Evolutionary conservation across 306 rosid genomes (phyloP).

Genomic region (Glycine tomentella): DNA sequence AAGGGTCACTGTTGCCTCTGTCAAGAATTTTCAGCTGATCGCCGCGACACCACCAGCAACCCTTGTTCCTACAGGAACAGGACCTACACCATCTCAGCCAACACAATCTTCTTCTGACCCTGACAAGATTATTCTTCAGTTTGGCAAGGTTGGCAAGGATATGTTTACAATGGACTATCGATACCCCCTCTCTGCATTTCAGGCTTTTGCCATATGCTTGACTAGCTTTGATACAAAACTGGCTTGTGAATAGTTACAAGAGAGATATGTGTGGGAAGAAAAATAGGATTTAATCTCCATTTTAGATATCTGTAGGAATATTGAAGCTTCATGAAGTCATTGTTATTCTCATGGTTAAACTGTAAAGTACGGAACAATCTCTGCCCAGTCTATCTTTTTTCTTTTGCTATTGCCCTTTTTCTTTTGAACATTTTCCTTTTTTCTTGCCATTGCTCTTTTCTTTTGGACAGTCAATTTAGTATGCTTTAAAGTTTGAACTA

Average conservation of each 20-base stretch:
- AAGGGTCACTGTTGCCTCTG: conserved; percentile 95
- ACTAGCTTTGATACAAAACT: conserved; percentile 99
- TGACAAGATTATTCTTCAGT: conserved; percentile 97
- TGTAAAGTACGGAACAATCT: conserved; percentile 47
- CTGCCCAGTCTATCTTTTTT: conserved; percentile 27
- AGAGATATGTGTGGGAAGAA: conserved; percentile 46
- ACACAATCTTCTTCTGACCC: conserved; percentile 73
- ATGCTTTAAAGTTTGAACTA: conserved; percentile 47
- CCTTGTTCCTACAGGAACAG: conserved; percentile 45
- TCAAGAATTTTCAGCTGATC: conserved; percentile 93
- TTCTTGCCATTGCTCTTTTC: conserved; percentile 14
- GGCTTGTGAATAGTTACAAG: conserved; percentile 88
- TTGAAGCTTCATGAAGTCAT: conserved; percentile 59
- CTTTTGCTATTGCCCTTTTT: not conserved
- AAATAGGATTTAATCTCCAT: conserved; percentile 48
- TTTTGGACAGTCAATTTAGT: conserved; percentile 31
- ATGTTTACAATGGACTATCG: conserved; percentile 98
- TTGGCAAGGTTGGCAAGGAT: conserved; percentile 97
- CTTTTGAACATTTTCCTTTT: conserved; percentile 9
- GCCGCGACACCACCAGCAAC: conserved; percentile 74
- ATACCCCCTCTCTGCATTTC: conserved; percentile 95
- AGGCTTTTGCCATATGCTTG: conserved; percentile 96
- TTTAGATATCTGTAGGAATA: conserved; percentile 58
- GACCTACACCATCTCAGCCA: conserved; percentile 68
- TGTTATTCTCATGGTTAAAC: conserved; percentile 47